phyloP scores from a whole-genome alignment of 1,139 yeast species.

The Taiozyma onychis region DNA sequence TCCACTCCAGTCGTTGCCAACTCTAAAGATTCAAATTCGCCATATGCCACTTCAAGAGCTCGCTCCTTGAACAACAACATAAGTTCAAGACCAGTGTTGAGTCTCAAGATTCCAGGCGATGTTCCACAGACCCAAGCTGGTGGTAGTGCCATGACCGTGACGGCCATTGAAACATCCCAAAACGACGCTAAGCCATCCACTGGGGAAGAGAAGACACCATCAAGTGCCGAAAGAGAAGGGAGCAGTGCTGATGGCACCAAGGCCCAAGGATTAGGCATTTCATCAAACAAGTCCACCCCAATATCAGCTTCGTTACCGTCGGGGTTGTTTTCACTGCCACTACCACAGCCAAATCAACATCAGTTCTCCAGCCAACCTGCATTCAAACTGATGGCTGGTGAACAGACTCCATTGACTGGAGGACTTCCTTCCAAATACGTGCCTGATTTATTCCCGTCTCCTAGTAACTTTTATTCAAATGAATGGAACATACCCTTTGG shows the following conservation, averaged over 20 bases:
- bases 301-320: conserved; percentile 25
- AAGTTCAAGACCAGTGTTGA: conserved; percentile 36
- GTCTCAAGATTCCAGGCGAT: conserved; percentile 35
- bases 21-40: conserved; percentile 3
- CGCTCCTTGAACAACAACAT: conserved; percentile 12
- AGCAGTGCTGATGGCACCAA: conserved; percentile 7
- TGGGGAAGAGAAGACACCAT: conserved; percentile 9
- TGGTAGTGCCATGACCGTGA: conserved; percentile 35
- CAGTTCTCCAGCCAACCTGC: conserved; percentile 8
- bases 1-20: conserved; percentile 10
- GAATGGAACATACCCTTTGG: conserved; percentile 28
- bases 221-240: conserved; percentile 5
- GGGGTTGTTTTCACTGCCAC: conserved; percentile 22
- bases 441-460: conserved; percentile 51
- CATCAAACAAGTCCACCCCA: conserved; percentile 24
- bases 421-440: conserved; percentile 43
- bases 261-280: conserved; percentile 14
- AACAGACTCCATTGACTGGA: conserved; percentile 46
- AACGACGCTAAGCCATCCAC: conserved; percentile 1
- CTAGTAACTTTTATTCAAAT: conserved; percentile 40
- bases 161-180: conserved; percentile 32
- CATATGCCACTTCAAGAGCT: conserved; percentile 10
- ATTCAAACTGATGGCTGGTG: conserved; percentile 28
- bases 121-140: conserved; percentile 1
- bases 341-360: conserved; percentile 14